Evolutionary conservation across 768 basidiomycete genomes (phyloP).

Genomic region (Amanita rimosa): DNA sequence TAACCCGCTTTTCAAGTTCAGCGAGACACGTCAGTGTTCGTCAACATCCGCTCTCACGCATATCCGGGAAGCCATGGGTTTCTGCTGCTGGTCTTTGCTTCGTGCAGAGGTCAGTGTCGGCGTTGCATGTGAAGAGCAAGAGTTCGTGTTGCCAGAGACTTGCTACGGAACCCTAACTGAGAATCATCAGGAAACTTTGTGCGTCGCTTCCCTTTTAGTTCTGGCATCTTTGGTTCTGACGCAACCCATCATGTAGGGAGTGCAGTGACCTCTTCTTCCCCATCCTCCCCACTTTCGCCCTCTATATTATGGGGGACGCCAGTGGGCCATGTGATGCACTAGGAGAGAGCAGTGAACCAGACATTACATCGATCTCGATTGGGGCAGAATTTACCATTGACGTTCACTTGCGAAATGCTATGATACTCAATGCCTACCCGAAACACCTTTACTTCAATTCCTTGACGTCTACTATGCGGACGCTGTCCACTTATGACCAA

Average conservation of each 20-base stretch:
- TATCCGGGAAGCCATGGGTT: not conserved
- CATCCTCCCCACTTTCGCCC: conserved; percentile 36
- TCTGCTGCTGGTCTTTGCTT: conserved; percentile 8
- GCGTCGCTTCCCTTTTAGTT: conserved; percentile 11
- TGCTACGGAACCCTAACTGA: conserved; percentile 46
- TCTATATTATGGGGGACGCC: conserved; percentile 35
- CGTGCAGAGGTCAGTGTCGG: conserved; percentile 43
- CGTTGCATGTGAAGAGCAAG: conserved; percentile 39
- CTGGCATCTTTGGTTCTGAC: no score
- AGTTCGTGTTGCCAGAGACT: conserved; percentile 41
- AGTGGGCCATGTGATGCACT: conserved; percentile 6
- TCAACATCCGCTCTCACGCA: not conserved
- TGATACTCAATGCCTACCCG: conserved; percentile 44
- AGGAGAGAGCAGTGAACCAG: not conserved
- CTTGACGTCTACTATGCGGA: conserved; percentile 37
- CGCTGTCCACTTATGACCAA: conserved; percentile 16
- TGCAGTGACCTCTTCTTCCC: conserved; percentile 47
- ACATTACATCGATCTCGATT: conserved; percentile 26
- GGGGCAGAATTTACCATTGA: conserved; percentile 41
- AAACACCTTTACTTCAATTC: conserved; percentile 41
- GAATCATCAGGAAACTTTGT: conserved; percentile 31
- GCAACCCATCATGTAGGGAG: conserved; percentile 18
- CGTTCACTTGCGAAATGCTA: conserved; percentile 48
- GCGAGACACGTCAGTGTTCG: not conserved
- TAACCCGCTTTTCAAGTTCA: not conserved